Base-by-base conservation (phyloP, 768 basidiomycete species). In the Leccinum fibrillosum region DNA sequence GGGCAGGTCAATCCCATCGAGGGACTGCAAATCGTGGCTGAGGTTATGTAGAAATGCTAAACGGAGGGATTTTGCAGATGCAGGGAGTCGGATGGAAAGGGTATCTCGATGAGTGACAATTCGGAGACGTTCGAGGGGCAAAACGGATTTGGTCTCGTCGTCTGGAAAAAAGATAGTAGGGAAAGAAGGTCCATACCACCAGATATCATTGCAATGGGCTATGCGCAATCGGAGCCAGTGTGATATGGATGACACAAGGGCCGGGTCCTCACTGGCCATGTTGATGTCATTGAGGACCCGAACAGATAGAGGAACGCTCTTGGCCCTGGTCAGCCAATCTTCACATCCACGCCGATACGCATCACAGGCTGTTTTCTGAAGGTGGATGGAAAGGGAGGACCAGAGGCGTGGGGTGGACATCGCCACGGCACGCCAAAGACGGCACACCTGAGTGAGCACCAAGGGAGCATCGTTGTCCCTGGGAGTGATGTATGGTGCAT, bases 111-210 rank as follows among this genome's bases (percentile, higher is more conserved):
- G 49, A 12, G 60, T 59, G 2, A 68, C 64, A 45, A 74, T 49
- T 4, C 60, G 65, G 9, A 72, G 59, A 26, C 49, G 67, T n/a
- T 62, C 52, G 13, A 73, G 59, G 47, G 54, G 52, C 2, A 59
- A 53, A 47, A 50, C 35, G 0, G 39, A 17, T 10, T 28, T 49
- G 5, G 21, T 35, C 7, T 50, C 50, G 2, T 42, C 3, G 3
- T 55, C 57, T 21, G 62, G 17, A 34, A 54, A 44, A 25, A 74
- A 63, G 5, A 71, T 45, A 2, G 56, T 49, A 21, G 62, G 63
- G 7, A 74, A 17, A 30, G 61, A 63, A 10, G 72, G 64, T 0
- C 71, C 71, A n/a, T 72, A 63, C 71, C 68, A 72, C 71, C 72
- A 72, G 19, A 72, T 58, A 49, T 74, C 71, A 8, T 32, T 34